Evolutionary conservation across 2,329 filamentous ascomycete species (phyloP).

Genomic region (Hypoxylon sp.): DNA sequence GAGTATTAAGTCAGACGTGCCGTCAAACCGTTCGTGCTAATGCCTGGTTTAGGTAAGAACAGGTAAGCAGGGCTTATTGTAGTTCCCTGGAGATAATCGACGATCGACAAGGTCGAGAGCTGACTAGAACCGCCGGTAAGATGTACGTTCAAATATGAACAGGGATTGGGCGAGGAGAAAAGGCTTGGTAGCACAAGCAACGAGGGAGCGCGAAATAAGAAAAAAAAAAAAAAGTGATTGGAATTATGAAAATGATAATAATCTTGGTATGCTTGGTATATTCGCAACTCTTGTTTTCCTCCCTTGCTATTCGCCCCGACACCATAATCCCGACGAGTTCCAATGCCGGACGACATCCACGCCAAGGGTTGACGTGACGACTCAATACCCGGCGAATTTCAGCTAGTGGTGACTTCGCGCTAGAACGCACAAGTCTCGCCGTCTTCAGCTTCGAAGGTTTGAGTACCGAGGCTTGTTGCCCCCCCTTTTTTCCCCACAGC

Average conservation of each 20-base stretch:
- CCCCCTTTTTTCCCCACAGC: conserved; percentile 24
- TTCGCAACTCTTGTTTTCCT: conserved; percentile 6
- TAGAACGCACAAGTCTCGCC: conserved; percentile 12
- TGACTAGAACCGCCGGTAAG: conserved; percentile 5
- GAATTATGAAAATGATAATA: conserved; percentile 1
- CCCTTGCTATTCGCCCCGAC: conserved; percentile 12
- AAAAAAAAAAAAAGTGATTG: not conserved
- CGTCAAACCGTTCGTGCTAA: not conserved
- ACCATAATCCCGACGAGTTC: conserved; percentile 9
- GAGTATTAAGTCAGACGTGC: conserved; percentile 4
- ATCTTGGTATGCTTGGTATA: not conserved
- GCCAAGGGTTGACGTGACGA: conserved; percentile 18
- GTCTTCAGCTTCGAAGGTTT: conserved; percentile 24
- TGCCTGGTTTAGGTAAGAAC: not conserved
- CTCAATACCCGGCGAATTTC: conserved; percentile 14
- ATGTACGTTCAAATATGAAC: conserved; percentile 18
- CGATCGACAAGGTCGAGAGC: conserved; percentile 31
- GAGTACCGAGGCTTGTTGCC: conserved; percentile 18
- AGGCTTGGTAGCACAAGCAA: conserved; percentile 20
- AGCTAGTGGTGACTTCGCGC: conserved; percentile 11
- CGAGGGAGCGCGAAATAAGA: conserved; percentile 1
- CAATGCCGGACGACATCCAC: conserved; percentile 2
- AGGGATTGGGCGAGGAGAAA: conserved; percentile 17
- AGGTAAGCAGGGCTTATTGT: conserved; percentile 1
- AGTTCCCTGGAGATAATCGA: conserved; percentile 4